A percentile compares a stretch with the other conserved stretches of the same genome.
These are phyloP conservation scores for Botryosphaeria dothidea DNA, from an alignment of 2,329 filamentous ascomycete genomes.

Conservation along the genomic window DNA sequence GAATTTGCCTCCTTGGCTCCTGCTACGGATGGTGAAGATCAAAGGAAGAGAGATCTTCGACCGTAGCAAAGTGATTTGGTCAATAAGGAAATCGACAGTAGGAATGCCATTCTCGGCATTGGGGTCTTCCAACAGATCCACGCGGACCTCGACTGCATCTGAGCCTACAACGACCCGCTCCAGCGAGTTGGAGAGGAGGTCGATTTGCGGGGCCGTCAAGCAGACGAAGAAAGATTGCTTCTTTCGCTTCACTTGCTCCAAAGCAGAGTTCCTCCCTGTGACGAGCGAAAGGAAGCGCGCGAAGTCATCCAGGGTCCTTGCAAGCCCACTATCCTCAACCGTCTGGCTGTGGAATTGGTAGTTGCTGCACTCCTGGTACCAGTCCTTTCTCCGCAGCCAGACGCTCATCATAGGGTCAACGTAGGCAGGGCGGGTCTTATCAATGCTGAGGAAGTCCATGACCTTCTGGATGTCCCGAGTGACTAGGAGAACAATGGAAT, in stretches of 20 bases:
- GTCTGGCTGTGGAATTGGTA: constrained; percentile 86
- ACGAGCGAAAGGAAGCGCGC: constrained; percentile 70
- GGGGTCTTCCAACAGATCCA: constrained; percentile 81
- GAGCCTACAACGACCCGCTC: constrained; percentile 76
- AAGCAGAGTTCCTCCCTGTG: constrained; percentile 57
- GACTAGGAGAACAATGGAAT: constrained; percentile 81
- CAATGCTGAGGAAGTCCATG: constrained; percentile 82
- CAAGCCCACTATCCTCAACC: constrained; percentile 51
- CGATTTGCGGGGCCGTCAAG: constrained; percentile 77
- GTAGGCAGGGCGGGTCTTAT: constrained; percentile 90
- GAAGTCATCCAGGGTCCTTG: constrained; percentile 67
- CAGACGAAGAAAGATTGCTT: constrained; percentile 88
- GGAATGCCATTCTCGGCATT: constrained; percentile 58
- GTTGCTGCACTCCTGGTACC: constrained; percentile 92
- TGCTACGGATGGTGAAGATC: constrained; percentile 88
- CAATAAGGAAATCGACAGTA: constrained; percentile 72
- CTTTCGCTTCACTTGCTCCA: constrained; percentile 63
- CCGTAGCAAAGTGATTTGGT: constrained; percentile 79
- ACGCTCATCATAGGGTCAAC: constrained; percentile 90
- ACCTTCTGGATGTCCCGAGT: constrained; percentile 86
- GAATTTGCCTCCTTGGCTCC: constrained; percentile 84
- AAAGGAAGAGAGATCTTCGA: constrained; percentile 73
- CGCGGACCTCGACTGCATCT: constrained; percentile 91
- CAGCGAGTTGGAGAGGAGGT: constrained; percentile 63
- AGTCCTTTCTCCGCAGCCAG: constrained; percentile 83